Base-by-base conservation (phyloP, 441 rosid species). In the Aquilaria agallochum region DNA sequence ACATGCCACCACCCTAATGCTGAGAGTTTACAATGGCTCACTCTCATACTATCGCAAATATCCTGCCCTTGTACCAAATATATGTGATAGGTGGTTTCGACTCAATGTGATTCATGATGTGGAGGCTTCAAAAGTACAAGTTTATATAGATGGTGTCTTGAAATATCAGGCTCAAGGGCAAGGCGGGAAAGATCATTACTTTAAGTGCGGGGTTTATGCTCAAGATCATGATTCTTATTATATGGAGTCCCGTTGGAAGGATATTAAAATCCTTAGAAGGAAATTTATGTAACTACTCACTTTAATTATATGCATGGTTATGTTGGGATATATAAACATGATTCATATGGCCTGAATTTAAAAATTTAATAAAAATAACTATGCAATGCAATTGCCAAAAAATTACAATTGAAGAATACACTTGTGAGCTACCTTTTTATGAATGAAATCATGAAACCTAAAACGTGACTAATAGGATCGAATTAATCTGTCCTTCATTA, bases 231-330 rank as follows among this genome's bases (percentile, higher is more conserved):
- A 56, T 32, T 78, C 80, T 3, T 32, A 56, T 51, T 68, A 70
- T 53, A 59, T 72, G 79, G 79, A 78, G 59, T 74, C 81, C 34
- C 64, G 75, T 20, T 74, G 81, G 81, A 77, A 58, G 34, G 74
- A 50, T 2, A 68, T 77, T 50, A 71, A 56, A 27, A 67, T 74
- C 67, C 56, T 68, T 12, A 68, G 56, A 2, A 66, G 62, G 55
- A 32, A 1, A 56, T 62, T 9, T 46, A 15, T 56, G 58, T 20
- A 20, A 20, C 27, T 20, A 20, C 27, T 20, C 27, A 34, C 11
- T 30, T 56, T 14, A 34, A 5, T 14, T 36, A 49, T 45, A 45
- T 5, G 11, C 48, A 6, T 45, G 48, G 48, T 45, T 20, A 20
- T 20, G 27, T 20, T 20, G 27, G 27, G 27, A 20, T 20, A 20